Percentiles rank a stretch among this genome's conserved stretches.
These are phyloP conservation scores for Micractinium conductrix DNA, from an alignment of 139 green algal genomes.

Conservation along the genomic window DNA sequence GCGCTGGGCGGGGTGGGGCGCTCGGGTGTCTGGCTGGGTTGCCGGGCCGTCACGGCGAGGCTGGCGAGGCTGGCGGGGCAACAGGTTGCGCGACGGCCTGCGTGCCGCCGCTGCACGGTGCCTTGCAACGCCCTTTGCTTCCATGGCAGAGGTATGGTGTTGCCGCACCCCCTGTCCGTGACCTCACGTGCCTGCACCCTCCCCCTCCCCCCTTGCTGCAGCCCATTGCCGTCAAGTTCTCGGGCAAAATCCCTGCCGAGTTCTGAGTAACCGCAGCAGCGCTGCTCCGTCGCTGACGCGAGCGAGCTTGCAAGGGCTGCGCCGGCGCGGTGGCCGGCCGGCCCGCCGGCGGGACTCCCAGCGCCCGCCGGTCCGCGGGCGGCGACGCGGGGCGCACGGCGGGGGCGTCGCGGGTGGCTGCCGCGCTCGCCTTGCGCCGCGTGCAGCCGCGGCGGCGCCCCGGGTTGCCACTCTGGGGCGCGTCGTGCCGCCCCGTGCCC, in stretches of 20 bases:
- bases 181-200: not conserved
- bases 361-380: not conserved
- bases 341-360: not conserved
- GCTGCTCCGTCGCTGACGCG: not conserved
- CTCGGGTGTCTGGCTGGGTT: too few relatives aligned
- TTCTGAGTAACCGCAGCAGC: slow-evolving; percentile 14
- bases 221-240: too few relatives aligned
- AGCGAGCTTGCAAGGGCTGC: slow-evolving; percentile 14
- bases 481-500: not conserved
- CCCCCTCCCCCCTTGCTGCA: not conserved
- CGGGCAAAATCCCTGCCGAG: slow-evolving; percentile 34
- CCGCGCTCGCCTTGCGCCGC: not conserved
- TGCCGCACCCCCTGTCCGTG: too few relatives aligned
- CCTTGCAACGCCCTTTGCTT: too few relatives aligned
- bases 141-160: too few relatives aligned
- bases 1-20: too few relatives aligned
- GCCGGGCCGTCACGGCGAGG: too few relatives aligned
- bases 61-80: too few relatives aligned
- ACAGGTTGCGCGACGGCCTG: too few relatives aligned
- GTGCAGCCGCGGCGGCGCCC: not conserved
- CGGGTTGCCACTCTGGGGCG: too few relatives aligned
- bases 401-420: not conserved
- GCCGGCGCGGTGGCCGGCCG: slow-evolving; percentile 4
- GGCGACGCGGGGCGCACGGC: not conserved
- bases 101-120: too few relatives aligned